Evolutionary conservation across 371 early-diverging fungal species (phyloP).

Genomic region (Fennellomyces sp.): DNA sequence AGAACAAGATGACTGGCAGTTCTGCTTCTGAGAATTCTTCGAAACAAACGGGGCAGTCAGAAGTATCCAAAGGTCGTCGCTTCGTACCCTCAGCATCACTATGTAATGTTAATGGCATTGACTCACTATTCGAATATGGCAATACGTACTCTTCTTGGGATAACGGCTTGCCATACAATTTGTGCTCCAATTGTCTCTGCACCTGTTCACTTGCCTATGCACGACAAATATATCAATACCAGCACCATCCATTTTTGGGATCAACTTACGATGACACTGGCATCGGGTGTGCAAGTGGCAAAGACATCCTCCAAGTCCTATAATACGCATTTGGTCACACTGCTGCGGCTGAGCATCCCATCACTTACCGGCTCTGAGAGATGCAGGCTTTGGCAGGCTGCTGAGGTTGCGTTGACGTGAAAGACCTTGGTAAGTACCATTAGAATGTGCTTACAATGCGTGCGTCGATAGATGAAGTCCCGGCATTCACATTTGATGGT

Average conservation of each 20-base stretch:
- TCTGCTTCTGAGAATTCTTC: conserved; percentile 33
- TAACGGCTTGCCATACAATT: not conserved
- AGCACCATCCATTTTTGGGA: not conserved
- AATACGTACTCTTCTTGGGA: not conserved
- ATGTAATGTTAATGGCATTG: not conserved
- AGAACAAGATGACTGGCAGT: conserved; percentile 22
- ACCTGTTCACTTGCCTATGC: conserved; percentile 9
- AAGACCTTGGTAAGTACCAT: conserved; percentile 36
- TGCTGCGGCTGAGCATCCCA: too few species aligned
- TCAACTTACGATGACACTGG: conserved; percentile 18
- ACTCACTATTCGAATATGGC: not conserved
- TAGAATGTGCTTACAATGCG: conserved; percentile 40
- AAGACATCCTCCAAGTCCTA: conserved; percentile 17
- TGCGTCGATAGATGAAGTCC: conserved; percentile 16
- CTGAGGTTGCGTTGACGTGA: conserved; percentile 13
- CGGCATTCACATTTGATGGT: conserved; percentile 25
- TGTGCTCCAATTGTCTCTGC: not conserved
- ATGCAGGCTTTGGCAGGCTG: conserved; percentile 1
- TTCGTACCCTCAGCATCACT: not conserved
- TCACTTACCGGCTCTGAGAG: conserved; percentile 2
- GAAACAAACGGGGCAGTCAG: conserved; percentile 47
- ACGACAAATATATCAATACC: not conserved
- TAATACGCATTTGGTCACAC: not conserved
- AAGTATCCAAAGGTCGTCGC: conserved; percentile 34
- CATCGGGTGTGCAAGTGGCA: conserved; percentile 13